Conservation (phyloP, 257 asterid genomes). For the Mentha longifolia region DNA sequence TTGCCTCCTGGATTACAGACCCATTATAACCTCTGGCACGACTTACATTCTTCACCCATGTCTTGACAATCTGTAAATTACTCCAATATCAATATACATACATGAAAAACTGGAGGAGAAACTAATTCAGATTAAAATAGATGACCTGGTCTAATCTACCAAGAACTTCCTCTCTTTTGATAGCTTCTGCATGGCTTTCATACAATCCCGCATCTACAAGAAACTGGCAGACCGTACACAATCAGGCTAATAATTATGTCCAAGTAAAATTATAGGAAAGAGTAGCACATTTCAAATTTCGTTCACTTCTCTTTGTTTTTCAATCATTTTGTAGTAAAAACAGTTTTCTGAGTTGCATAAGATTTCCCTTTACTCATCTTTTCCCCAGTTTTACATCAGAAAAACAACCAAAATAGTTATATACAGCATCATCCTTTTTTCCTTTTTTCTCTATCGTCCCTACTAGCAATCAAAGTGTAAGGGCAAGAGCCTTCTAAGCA, state of each 20-base stretch:
- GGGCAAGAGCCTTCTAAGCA: slow-evolving; percentile 19
- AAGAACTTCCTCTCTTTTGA: slow-evolving; percentile 91
- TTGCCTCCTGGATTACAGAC: slow-evolving; percentile 73
- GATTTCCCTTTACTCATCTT: neutral
- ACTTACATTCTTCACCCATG: slow-evolving; percentile 79
- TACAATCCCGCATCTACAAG: slow-evolving; percentile 76
- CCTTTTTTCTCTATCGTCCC: neutral
- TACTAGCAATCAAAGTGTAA: neutral
- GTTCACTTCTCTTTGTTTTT: neutral
- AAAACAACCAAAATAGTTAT: slow-evolving; percentile 16
- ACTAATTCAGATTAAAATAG: slow-evolving; percentile 12
- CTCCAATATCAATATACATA: slow-evolving; percentile 37
- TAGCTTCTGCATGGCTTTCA: slow-evolving; percentile 88
- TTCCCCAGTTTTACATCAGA: neutral
- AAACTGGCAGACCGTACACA: slow-evolving; percentile 58
- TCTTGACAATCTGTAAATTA: slow-evolving; percentile 73
- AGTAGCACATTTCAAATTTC: neutral
- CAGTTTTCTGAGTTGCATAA: neutral
- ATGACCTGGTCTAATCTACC: slow-evolving; percentile 94
- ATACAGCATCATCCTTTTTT: too few relatives aligned
- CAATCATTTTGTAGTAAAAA: neutral
- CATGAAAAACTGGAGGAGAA: slow-evolving; percentile 18
- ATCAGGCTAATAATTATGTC: neutral
- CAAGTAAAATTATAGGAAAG: neutral
- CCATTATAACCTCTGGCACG: slow-evolving; percentile 78